Percentiles rank a stretch among this genome's conserved stretches.
Evolutionary conservation across 257 asterid genomes (phyloP).

Genomic region (Solanum arcanum): DNA sequence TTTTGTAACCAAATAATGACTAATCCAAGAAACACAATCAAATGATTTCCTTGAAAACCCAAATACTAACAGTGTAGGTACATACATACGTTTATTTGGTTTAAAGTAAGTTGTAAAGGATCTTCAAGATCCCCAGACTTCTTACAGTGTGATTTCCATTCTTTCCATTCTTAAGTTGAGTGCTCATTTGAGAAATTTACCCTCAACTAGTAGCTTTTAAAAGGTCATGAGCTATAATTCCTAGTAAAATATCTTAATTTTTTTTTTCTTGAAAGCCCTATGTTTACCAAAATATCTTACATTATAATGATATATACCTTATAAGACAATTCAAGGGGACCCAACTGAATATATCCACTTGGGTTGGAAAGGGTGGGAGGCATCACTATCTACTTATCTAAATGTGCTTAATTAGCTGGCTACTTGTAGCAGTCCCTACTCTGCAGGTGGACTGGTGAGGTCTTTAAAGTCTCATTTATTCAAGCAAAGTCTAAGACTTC

Average conservation of each 20-base stretch:
- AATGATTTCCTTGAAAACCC: background rate
- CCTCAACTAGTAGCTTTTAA: no score
- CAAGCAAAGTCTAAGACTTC: background rate
- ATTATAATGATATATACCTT: background rate
- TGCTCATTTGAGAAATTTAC: no score
- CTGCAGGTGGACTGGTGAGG: background rate
- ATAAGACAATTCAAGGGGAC: background rate
- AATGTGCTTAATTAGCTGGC: background rate
- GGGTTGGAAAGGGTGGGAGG: background rate
- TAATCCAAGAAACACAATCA: background rate
- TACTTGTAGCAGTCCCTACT: background rate
- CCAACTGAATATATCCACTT: background rate
- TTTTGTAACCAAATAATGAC: background rate
- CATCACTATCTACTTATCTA: background rate
- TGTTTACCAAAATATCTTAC: background rate
- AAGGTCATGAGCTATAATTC: no score
- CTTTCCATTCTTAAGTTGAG: background rate
- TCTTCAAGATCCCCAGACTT: conserved; percentile 1
- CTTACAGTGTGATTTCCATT: conserved; percentile 26
- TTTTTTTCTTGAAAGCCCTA: no score
- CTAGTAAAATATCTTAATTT: no score
- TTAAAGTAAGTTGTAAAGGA: background rate
- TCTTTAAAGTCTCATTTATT: background rate
- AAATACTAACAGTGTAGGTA: background rate
- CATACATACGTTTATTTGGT: background rate